Evolutionary conservation across 805 yeast genomes (phyloP), one percentile per base, ranked within the genome.

Genomic region (Candida odintsovae): DNA sequence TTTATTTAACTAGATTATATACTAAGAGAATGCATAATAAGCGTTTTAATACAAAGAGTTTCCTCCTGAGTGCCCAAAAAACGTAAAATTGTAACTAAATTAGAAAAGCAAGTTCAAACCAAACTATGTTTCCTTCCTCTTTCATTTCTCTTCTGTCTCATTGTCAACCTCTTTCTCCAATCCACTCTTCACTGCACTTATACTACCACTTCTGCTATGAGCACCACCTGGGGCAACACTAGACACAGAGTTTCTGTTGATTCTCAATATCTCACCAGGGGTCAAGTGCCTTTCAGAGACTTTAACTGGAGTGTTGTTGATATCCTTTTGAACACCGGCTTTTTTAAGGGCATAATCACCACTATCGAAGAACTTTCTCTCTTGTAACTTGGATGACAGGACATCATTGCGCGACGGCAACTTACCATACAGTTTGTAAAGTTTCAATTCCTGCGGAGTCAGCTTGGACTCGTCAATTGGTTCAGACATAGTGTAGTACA

Each of bases 311-410:
- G 23, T 36, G 15, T 44, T 44, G 19, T 53, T 49, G 38, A 52
- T 49, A 26, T 50, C 57, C 25, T 55, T 54, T 28, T 50, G 65
- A 12, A 71, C 70, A 8, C 88, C 88, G 2, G 82, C 86, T 63
- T 73, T 82, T 55, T 81, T 86, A 76, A 90, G 77, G 11, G 96
- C 96, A 65, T 90, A 90, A 66, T 90, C 97, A 10, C 97, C 97
- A 51, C 95, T 85, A 61, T 90, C 97, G 59, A 90, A 90, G 65
- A 86, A 90, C 69, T 89, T 90, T 57, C 96, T 79, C 53, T 90
- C 97, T 65, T 86, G 86, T 57, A 87, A 69, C 62, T 85, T 87
- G 50, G 83, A 78, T 43, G 84, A 75, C 43, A 90, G 71, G 19
- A 90, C 71, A 52, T 89, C 95, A 47, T 83, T 82, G 47, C 80